Conservation (phyloP, 768 basidiomycete genomes). For the Amanita pallidorosea region DNA sequence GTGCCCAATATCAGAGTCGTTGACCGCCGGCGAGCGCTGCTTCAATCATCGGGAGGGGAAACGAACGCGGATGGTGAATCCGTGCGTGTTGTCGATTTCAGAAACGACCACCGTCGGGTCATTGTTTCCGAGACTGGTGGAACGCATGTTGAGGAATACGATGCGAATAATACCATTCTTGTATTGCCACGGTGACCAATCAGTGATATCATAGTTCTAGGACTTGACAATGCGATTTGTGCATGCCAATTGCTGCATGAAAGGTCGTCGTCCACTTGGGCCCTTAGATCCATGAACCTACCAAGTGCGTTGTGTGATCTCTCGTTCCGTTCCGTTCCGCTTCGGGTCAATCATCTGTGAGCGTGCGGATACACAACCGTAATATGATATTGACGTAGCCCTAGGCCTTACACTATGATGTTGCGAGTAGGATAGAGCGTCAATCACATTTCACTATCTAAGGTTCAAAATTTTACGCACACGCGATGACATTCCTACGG, state of each 20-base stretch:
- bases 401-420: no score
- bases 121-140: conserved; percentile 6
- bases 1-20: conserved; percentile 53
- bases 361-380: no score
- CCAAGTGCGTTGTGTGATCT: background rate
- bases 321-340: no score
- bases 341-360: no score
- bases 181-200: conserved; percentile 23
- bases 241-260: background rate
- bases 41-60: conserved; percentile 21
- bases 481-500: no score
- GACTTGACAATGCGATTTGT: background rate
- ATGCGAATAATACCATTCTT: conserved; percentile 7
- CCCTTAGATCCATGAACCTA: no score
- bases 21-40: conserved; percentile 32
- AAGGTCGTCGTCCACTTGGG: background rate
- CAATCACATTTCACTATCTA: no score
- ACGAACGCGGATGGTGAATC: conserved; percentile 34
- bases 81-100: conserved; percentile 44
- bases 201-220: background rate
- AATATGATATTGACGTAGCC: no score
- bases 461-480: no score
- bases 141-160: conserved; percentile 9
- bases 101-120: conserved; percentile 23
- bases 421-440: no score